Evolutionary conservation across 2,329 filamentous ascomycete genomes (phyloP).

Genomic region (Aureobasidium vineae): DNA sequence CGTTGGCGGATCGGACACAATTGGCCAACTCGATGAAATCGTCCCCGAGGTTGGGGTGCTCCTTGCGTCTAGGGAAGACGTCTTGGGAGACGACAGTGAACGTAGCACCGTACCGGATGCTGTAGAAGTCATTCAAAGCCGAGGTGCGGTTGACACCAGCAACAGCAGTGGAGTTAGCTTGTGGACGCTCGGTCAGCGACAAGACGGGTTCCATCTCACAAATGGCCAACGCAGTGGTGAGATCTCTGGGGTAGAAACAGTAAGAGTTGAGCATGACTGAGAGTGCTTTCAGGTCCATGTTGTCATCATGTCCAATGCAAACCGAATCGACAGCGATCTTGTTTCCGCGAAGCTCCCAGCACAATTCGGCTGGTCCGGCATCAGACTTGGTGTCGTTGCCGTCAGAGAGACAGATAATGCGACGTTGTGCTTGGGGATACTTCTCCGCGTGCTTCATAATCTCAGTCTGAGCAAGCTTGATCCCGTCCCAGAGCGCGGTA

Average conservation of each 20-base stretch:
- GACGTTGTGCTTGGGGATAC: constrained; percentile 39
- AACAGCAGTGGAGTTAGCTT: too few species aligned
- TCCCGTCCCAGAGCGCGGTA: constrained; percentile 42
- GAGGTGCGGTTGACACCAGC: too few species aligned
- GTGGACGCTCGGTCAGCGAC: constrained; percentile 38
- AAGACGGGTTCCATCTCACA: constrained; percentile 44
- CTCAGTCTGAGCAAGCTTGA: constrained; percentile 39
- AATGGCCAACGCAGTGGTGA: constrained; percentile 41
- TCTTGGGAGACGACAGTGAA: constrained; percentile 36
- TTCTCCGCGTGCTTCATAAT: constrained; percentile 35
- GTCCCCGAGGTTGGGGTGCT: constrained; percentile 38
- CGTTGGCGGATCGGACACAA: constrained; percentile 7
- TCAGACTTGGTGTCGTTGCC: constrained; percentile 40
- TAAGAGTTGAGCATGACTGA: constrained; percentile 40
- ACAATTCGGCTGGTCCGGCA: constrained; percentile 32
- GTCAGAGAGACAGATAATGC: constrained; percentile 43
- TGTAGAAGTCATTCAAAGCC: constrained; percentile 28
- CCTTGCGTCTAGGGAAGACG: constrained; percentile 37
- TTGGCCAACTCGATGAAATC: constrained; percentile 35
- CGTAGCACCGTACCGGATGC: constrained; percentile 9
- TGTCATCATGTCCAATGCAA: constrained; percentile 36
- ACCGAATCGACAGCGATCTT: constrained; percentile 41
- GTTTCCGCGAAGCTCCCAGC: constrained; percentile 32
- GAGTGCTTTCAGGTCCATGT: constrained; percentile 35
- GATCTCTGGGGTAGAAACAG: constrained; percentile 38